phyloP scores from a whole-genome alignment of 208 protist genomes.

The Leishmania guyanensis region DNA sequence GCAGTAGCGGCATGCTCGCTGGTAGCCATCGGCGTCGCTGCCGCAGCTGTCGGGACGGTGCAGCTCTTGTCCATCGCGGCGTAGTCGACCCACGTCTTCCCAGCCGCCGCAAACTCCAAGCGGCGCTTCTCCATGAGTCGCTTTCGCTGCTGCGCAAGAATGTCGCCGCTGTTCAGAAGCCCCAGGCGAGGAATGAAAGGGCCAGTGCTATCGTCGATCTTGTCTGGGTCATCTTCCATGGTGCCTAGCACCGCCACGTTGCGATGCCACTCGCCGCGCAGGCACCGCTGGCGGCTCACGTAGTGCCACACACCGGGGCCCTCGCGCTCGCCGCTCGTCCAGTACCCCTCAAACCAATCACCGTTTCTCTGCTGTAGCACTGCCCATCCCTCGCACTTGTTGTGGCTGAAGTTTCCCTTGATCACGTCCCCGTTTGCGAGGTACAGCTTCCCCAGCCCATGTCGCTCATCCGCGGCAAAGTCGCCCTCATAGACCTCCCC shows the following conservation, averaged over 20 bases:
- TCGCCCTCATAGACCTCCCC: slow-evolving; percentile 91
- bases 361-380: slow-evolving; percentile 61
- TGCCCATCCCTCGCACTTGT: slow-evolving; percentile 76
- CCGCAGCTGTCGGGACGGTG: background rate
- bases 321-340: slow-evolving; percentile 77
- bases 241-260: slow-evolving; percentile 76
- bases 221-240: slow-evolving; percentile 77
- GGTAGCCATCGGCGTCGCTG: background rate
- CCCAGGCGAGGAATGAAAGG: slow-evolving; percentile 82
- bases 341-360: slow-evolving; percentile 91
- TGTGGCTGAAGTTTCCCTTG: slow-evolving; percentile 76
- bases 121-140: slow-evolving; percentile 65
- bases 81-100: slow-evolving; percentile 62
- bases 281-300: slow-evolving; percentile 63
- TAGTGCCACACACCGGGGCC: slow-evolving; percentile 90
- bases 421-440: slow-evolving; percentile 80
- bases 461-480: slow-evolving; percentile 66
- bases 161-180: slow-evolving; percentile 59
- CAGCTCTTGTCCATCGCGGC: slow-evolving; percentile 8
- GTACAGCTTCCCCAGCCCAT: slow-evolving; percentile 82
- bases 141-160: slow-evolving; percentile 68
- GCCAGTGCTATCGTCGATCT: slow-evolving; percentile 49
- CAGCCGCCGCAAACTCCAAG: slow-evolving; percentile 49
- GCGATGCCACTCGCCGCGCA: slow-evolving; percentile 86
- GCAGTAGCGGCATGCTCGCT: background rate